A percentile compares a stretch with the other conserved stretches of the same genome.
Conservation (phyloP, 2,329 filamentous ascomycete genomes). For the Meredithiella fracta region DNA sequence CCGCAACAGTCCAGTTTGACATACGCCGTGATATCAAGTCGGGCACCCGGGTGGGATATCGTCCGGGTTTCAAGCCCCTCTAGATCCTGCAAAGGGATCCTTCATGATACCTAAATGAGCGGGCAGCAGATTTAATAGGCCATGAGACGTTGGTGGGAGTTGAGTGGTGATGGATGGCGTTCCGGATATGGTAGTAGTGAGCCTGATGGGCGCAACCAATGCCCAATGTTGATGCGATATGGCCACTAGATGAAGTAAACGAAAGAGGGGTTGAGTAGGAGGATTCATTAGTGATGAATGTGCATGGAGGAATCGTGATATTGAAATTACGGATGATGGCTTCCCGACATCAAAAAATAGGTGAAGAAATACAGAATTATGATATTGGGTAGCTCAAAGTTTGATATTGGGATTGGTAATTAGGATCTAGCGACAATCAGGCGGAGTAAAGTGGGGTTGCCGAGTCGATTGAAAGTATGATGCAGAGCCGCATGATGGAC, state of each 20-base stretch:
- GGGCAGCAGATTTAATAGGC: background rate
- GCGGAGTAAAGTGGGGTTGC: background rate
- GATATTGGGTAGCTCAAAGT: too few relatives aligned
- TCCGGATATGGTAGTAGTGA: background rate
- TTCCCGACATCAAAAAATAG: too few relatives aligned
- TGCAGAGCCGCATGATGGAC: too few relatives aligned
- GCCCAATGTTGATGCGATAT: constrained; percentile 1
- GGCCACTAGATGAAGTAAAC: too few relatives aligned
- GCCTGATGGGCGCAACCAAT: constrained; percentile 7
- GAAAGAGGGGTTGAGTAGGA: too few relatives aligned
- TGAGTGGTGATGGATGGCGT: background rate
- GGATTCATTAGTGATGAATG: too few relatives aligned
- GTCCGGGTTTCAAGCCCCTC: background rate
- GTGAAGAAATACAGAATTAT: too few relatives aligned
- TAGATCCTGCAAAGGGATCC: background rate
- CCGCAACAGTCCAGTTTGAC: too few relatives aligned
- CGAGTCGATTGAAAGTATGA: background rate
- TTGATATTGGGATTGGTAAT: too few relatives aligned
- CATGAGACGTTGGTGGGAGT: background rate
- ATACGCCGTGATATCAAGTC: too few relatives aligned
- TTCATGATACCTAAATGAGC: background rate
- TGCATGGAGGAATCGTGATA: too few relatives aligned
- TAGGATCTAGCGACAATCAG: background rate
- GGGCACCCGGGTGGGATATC: background rate
- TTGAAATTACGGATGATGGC: too few relatives aligned